Base-by-base conservation (phyloP, 2,329 filamentous ascomycete species). In the Penicillium sp. region DNA sequence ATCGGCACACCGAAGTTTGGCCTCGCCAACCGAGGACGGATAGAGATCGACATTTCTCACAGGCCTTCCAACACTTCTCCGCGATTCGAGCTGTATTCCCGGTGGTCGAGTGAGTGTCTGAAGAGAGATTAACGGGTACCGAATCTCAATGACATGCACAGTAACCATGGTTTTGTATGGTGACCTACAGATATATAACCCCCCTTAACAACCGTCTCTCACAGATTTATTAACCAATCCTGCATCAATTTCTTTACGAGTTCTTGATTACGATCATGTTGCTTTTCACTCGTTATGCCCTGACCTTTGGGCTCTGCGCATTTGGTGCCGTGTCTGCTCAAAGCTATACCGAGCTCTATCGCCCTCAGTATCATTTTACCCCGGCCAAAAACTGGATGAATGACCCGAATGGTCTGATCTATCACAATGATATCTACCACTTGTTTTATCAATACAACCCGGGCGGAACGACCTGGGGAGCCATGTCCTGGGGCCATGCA, bases 401-500 rank as follows among this genome's bases (percentile, higher is more conserved):
- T 17, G 63, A 65, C 13, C 63, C 63, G 6, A 63, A 63, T 30
- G 63, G 63, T 1, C 55, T 65, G 1, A 6, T 65, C 1, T 61
- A 61, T 19, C 46, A 50, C 4, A 45, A 50, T 7, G 58, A 53
- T 13, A 51, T 21, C 9, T 86, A 86, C 61, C 84, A 86, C 65
- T 66, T 85, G 5, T 82, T 82, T 19, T 53, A 15, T 45, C 54
- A 57, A 19, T 38, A 57, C 44, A 57, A 57, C 23, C 54, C 54
- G 3, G 54, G 45, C 23, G 54, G 54, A 5, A 7, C n/a, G 11
- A 57, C 54, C 44, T 57, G 54, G 54, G 54, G 54, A 11, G 44
- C 44, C n/a, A 57, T 57, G 54, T 57, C 54, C 9, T 57, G 80
- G 82, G 84, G 84, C 2, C 81, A 85, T 64, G 83, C 83, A 5